Percentiles rank a stretch among this genome's conserved stretches.
These are phyloP conservation scores for Ambrosiella beaveri DNA, from an alignment of 2,329 filamentous ascomycete genomes.

Conservation along the genomic window DNA sequence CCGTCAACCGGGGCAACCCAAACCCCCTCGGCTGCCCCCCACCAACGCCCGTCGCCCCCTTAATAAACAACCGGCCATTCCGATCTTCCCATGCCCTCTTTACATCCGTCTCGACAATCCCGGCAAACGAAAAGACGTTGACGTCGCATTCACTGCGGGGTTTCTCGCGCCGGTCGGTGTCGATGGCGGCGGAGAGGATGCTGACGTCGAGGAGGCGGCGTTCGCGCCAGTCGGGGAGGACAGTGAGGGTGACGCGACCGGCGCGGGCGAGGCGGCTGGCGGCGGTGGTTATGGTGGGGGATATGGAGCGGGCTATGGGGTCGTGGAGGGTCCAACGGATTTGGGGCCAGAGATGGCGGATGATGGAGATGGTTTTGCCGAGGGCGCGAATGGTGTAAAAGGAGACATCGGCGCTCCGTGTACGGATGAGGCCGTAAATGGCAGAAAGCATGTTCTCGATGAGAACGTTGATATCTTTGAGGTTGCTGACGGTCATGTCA, in stretches of 20 bases:
- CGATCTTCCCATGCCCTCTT: constrained; percentile 14
- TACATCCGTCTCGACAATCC: constrained; percentile 18
- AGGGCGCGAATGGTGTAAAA: background rate
- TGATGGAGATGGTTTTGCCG: background rate
- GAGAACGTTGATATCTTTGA: background rate
- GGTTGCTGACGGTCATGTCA: constrained; percentile 1
- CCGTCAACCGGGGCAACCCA: constrained; percentile 1
- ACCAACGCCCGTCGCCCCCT: constrained; percentile 12
- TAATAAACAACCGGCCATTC: constrained; percentile 15
- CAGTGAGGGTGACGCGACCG: no score
- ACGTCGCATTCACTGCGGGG: constrained; percentile 21
- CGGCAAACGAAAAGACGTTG: constrained; percentile 21
- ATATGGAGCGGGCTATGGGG: background rate
- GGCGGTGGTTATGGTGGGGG: no score
- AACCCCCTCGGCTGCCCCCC: constrained; percentile 5
- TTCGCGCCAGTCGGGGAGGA: background rate
- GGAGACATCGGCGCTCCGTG: background rate
- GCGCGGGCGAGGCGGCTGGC: no score
- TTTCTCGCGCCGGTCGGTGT: constrained; percentile 22
- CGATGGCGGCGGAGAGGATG: constrained; percentile 16
- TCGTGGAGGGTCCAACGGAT: background rate
- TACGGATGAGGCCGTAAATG: constrained; percentile 7
- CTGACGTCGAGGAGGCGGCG: background rate
- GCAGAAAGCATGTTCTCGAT: background rate
- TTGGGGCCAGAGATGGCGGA: background rate